Percentiles rank a stretch among this genome's conserved stretches.
phyloP scores from a whole-genome alignment of 495 filamentous ascomycete species.

The Xylaria grammica region DNA sequence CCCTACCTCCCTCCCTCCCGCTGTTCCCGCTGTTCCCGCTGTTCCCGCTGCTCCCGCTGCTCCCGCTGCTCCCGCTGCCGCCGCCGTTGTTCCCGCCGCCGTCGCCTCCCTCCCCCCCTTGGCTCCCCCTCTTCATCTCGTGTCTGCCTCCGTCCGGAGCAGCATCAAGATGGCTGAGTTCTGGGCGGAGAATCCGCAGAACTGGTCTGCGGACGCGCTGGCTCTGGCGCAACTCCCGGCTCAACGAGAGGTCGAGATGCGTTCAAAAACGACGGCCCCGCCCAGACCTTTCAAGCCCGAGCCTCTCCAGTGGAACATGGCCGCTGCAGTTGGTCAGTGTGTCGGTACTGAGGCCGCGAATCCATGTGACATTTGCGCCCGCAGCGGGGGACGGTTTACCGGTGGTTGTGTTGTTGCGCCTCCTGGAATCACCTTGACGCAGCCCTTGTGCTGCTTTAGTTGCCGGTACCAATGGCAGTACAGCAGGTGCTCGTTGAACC shows the following conservation, averaged over 20 bases:
- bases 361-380: background rate
- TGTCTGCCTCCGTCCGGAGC: background rate
- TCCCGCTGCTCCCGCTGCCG: too few relatives aligned
- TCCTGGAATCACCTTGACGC: background rate
- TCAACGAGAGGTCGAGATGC: background rate
- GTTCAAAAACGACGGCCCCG: too few relatives aligned
- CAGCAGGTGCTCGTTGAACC: background rate
- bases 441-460: background rate
- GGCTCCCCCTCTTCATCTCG: too few relatives aligned
- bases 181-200: background rate
- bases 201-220: background rate
- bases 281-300: background rate
- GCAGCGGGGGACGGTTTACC: background rate
- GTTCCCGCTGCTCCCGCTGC: too few relatives aligned
- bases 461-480: background rate
- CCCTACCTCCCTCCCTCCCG: too few relatives aligned
- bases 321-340: background rate
- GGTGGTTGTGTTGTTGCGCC: background rate
- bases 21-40: too few relatives aligned
- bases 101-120: too few relatives aligned
- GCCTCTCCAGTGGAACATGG: background rate
- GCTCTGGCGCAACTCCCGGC: background rate
- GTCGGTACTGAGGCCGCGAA: background rate
- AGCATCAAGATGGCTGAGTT: background rate
- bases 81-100: too few relatives aligned